Conservation (phyloP, 202 grass and related monocot species). For the Zoysia matrella region DNA sequence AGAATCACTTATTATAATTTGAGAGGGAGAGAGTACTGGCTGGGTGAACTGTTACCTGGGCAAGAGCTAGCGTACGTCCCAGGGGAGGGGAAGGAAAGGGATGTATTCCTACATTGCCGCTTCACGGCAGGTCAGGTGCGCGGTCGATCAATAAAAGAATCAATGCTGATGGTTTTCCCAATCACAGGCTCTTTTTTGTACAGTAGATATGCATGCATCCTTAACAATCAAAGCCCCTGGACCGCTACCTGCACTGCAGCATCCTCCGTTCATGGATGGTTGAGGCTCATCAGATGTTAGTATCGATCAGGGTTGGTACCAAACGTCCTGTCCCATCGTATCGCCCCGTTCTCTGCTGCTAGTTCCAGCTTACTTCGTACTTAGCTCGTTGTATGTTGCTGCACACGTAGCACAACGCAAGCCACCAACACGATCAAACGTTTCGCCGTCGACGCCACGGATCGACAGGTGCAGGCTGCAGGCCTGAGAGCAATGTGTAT, state of each 20-base stretch:
- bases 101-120: not conserved
- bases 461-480: not conserved
- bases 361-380: not conserved
- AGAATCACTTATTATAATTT: no score
- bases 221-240: slow-evolving; percentile 22
- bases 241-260: not conserved
- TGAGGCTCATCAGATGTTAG: not conserved
- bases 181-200: not conserved
- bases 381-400: not conserved
- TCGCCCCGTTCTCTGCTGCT: not conserved
- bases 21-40: not conserved
- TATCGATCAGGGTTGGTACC: slow-evolving; percentile 41
- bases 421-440: no score
- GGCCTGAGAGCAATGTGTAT: not conserved
- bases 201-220: not conserved
- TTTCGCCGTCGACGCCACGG: not conserved
- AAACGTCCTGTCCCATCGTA: not conserved
- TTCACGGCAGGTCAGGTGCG: slow-evolving; percentile 11
- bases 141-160: slow-evolving; percentile 23
- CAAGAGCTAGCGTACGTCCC: not conserved
- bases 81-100: not conserved
- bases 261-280: not conserved
- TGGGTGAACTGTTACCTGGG: not conserved
- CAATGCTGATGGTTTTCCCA: not conserved
- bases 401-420: no score